Base-by-base conservation (phyloP, 305 asterid genomes). In the Lippia alba region DNA sequence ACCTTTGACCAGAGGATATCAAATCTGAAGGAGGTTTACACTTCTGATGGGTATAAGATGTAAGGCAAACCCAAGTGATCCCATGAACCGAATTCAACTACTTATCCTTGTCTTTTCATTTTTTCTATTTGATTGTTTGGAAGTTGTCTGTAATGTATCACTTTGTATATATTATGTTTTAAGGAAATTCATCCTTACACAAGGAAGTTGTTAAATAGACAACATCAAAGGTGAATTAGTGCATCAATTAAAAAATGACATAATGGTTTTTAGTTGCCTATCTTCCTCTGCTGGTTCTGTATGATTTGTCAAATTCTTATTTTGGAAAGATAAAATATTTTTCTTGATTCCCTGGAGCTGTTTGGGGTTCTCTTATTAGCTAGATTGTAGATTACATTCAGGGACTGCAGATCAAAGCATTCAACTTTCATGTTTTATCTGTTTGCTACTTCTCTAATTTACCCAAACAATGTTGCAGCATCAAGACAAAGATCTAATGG, bases 1-100 rank as follows among this genome's bases (percentile, higher is more conserved):
- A 91, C 97, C 70, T 94, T 94, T 81, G 85, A 88, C 49, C 90
- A 79, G 74, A 84, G 86, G 71, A 73, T 90, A 74, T 66, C 87
- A 74, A 90, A 94, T 74, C 85, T 92, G 75, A 94, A 85, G 83
- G 97, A 90, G 85, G 98, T 89, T 67, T 91, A 83, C 81, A 88
- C 97, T 41, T 72, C 89, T 14, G 99, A 94, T 78, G 99, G 99
- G 70, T 80, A 64, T 74, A 91, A 77, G 84, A 90, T 94, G 99
- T 94, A 87, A 80, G 92, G 41, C 66, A 34, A 55, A 60, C 61
- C 54, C 74, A 18, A 39, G 49, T 49, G 9, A 41, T 41, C 32
- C 30, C 14, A 41, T 57, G 49, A 75, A 48, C 46, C 7, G 18
- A 32, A 8, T 18, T 39, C 56, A 8, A 6, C 36, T 36, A 12